Base-by-base conservation (phyloP, 139 green algal genomes). In the Chlorella vulgaris region DNA sequence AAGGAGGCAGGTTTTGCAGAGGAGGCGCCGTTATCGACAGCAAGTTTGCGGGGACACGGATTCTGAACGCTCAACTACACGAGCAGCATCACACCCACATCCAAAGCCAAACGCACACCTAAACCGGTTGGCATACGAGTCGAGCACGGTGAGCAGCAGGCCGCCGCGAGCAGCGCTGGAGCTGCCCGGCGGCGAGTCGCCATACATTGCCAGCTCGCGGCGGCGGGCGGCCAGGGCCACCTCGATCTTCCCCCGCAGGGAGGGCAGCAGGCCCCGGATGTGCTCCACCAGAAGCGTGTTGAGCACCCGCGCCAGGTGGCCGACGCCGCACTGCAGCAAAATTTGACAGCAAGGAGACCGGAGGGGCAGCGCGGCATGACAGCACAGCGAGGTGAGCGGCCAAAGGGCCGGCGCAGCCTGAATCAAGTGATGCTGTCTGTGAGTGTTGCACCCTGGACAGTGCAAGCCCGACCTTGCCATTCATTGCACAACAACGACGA, bases 271-370 rank as follows among this genome's bases (percentile, higher is more conserved):
- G 13, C 69, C 68, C 7, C 84, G 85, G 81, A 98, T 98, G 90
- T 96, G 93, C 50, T 95, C 87, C 78, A 96, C 95, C 61, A 98
- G 88, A 40, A 99, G 94, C 60, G 74, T 73, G 86, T 98, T 98
- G n/a, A 98, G 87, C 40, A 85, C 80, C 38, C 86, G 82, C 0
- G 95, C 93, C 40, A 99, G 90, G 29, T 80, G 74, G 40, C 74
- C 55, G 22, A 93, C 80, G 26, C 92, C 93, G 73, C 91, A 96
- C 77, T 93, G 91, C 5, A 38, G 29, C 21, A 3, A 31, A 0
- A 53, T 36, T 6, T 3, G 66, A 22, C 6, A 0, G 38, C 38
- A 24, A 2, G 36, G 0, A 33, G 38, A 38, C 7, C 7, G 38
- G 62, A 5, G 29, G 21, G 66, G 36, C n/a, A n/a, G 2, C 2